These are phyloP conservation scores for Aspergillus felis DNA, from an alignment of 2,329 filamentous ascomycete species.

Conservation along the genomic window DNA sequence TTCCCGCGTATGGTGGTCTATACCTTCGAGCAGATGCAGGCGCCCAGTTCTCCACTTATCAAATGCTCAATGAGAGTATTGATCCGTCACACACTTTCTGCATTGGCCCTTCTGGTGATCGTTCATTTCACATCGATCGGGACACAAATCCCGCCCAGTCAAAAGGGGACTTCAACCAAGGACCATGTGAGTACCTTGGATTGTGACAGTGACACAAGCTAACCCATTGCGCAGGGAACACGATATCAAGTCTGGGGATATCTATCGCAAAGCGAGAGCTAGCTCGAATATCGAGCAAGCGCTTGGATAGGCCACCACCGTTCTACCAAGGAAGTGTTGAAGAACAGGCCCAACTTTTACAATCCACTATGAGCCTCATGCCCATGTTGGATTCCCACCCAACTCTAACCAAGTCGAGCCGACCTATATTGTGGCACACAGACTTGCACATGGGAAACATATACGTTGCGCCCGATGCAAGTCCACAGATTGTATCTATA, in stretches of 20 bases:
- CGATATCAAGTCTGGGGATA: conserved; percentile 10
- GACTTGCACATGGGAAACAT: conserved; percentile 33
- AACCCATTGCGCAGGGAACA: conserved; percentile 11
- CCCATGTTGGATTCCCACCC: conserved; percentile 12
- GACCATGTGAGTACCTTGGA: conserved; percentile 12
- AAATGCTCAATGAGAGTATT: conserved; percentile 7
- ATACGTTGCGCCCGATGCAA: conserved; percentile 20
- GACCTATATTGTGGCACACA: conserved; percentile 22
- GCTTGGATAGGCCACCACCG: background rate
- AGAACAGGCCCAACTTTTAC: conserved; percentile 10
- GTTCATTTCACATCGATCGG: conserved; percentile 7
- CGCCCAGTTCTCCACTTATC: background rate
- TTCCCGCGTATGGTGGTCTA: conserved; percentile 23
- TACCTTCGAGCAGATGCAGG: conserved; percentile 16
- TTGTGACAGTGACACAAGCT: conserved; percentile 3
- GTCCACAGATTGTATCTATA: conserved; percentile 16
- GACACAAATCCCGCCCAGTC: background rate
- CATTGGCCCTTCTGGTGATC: conserved; percentile 18
- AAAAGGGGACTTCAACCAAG: conserved; percentile 2
- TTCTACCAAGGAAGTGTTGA: conserved; percentile 10
- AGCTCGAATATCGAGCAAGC: conserved; percentile 8
- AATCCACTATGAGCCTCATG: conserved; percentile 12
- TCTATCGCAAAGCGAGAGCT: conserved; percentile 16
- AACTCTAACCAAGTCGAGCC: conserved; percentile 4
- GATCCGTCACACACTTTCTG: conserved; percentile 13